Conservation (phyloP, 2,329 filamentous ascomycete species). For the Epichloe scottii region DNA sequence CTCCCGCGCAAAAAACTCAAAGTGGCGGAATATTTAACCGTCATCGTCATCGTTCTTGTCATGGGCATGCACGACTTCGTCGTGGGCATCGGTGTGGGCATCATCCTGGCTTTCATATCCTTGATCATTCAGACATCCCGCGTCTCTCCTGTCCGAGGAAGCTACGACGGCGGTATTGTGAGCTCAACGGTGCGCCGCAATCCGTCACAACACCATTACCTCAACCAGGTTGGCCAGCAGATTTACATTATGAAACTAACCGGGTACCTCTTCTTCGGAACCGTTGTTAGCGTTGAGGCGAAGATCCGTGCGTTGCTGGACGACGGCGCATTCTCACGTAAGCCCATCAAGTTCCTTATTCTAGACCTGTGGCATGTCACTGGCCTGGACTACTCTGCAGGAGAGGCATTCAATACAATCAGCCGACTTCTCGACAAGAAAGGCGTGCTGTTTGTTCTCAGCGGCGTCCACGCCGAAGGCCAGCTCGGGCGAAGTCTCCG, state of each 20-base stretch:
- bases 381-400: constrained; percentile 90
- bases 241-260: constrained; percentile 85
- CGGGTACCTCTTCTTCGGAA: constrained; percentile 96
- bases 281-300: constrained; percentile 88
- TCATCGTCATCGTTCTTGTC: constrained; percentile 77
- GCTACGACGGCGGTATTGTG: constrained; percentile 80
- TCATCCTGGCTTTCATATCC: constrained; percentile 80
- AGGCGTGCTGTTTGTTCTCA: constrained; percentile 69
- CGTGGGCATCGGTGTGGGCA: constrained; percentile 81
- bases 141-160: constrained; percentile 76
- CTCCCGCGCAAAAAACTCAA: constrained; percentile 82
- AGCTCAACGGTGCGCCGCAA: constrained; percentile 88
- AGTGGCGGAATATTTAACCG: constrained; percentile 76
- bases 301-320: constrained; percentile 72
- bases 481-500: constrained; percentile 67
- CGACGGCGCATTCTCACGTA: constrained; percentile 62
- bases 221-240: constrained; percentile 75
- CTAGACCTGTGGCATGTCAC: constrained; percentile 83
- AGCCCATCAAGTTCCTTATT: constrained; percentile 80
- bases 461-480: constrained; percentile 64
- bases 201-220: constrained; percentile 74
- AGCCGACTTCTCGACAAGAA: constrained; percentile 70
- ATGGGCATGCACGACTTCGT: constrained; percentile 99
- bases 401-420: constrained; percentile 87
- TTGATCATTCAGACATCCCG: constrained; percentile 86